Evolutionary conservation across 192 early-diverging fungal genomes (phyloP), one percentile per base, ranked within the genome.

Genomic region (Linnemannia zychae): DNA sequence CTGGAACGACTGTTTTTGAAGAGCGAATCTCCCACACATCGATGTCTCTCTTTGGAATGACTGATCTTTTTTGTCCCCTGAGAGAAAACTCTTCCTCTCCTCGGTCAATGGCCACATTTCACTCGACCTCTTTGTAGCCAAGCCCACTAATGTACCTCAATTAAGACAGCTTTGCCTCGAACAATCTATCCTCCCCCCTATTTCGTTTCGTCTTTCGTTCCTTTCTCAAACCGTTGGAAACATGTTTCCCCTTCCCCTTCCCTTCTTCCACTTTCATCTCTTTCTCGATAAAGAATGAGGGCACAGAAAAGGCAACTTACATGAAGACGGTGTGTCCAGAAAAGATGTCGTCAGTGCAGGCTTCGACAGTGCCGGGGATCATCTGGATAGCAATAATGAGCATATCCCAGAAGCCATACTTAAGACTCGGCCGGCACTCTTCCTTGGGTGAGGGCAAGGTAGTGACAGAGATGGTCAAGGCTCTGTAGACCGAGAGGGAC

Each of bases 241-340:
- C 67, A 69, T 37, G 34, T 57, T 7, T 7, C n/a, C 17, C 47
- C 72, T 17, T 57, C 52, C 13, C n/a, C 31, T 33, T 67, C 47
- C 20, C 33, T 33, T 34, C 47, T 49, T 24, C 24, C n/a, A 6
- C 50, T 67, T 28, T 47, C 60, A 47, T 12, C 40, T 24, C 13
- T 28, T 28, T n/a, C 53, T n/a, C n/a, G n/a, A 24, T n/a, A 63
- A 9, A 33, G 15, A 50, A 72, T 33, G 28, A 50, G 44, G 53
- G 44, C 28, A 34, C 34, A 20, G 57, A 50, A 65, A 20, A 63
- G 3, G 3, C 16, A 36, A 75, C 83, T 85, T 85, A 85, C 83
- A 88, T 88, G 47, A 88, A 88, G n/a, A 82, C 84, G 17, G 82
- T 86, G 57, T 88, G 88, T 31, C 88, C 88, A n/a, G 88, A 88